These are phyloP conservation scores for Saturnispora zaruensis DNA, from an alignment of 805 yeast genomes.

Conservation along the genomic window DNA sequence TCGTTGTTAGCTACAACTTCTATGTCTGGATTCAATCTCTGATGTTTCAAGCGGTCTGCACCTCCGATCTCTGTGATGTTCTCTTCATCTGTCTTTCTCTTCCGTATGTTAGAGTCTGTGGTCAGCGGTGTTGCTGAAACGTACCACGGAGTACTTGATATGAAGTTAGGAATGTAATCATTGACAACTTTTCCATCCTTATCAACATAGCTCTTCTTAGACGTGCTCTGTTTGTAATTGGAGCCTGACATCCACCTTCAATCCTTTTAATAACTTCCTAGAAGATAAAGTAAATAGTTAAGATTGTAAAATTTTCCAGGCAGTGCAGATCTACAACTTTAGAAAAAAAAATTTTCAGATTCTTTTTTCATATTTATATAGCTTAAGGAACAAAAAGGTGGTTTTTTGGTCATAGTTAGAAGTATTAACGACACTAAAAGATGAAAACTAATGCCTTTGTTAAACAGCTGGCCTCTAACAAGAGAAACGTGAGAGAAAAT, in stretches of 20 bases:
- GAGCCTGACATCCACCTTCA: background rate
- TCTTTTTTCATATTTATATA: background rate
- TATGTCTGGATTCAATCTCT: constrained; percentile 37
- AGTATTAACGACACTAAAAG: constrained; percentile 7
- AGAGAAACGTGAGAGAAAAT: constrained; percentile 62
- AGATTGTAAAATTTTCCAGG: background rate
- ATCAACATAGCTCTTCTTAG: constrained; percentile 8
- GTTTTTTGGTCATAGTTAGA: background rate
- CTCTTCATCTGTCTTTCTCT: constrained; percentile 23
- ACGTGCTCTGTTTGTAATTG: background rate
- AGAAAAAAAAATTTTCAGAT: background rate
- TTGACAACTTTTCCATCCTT: constrained; percentile 24
- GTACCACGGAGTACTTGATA: constrained; percentile 36
- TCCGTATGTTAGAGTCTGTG: constrained; percentile 23
- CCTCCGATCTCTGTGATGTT: constrained; percentile 14
- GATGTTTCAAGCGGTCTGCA: constrained; percentile 50
- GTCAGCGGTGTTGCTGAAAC: constrained; percentile 21
- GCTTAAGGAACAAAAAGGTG: background rate
- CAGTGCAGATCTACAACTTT: background rate
- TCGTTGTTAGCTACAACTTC: constrained; percentile 36
- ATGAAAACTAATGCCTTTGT: constrained; percentile 48
- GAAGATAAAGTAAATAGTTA: background rate
- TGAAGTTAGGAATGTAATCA: constrained; percentile 34
- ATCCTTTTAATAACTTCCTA: background rate
- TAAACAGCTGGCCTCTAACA: constrained; percentile 77